Evolutionary conservation across 306 rosid genomes (phyloP), one percentile per base, ranked within the genome.

Genomic region (Dicorynia guianensis): DNA sequence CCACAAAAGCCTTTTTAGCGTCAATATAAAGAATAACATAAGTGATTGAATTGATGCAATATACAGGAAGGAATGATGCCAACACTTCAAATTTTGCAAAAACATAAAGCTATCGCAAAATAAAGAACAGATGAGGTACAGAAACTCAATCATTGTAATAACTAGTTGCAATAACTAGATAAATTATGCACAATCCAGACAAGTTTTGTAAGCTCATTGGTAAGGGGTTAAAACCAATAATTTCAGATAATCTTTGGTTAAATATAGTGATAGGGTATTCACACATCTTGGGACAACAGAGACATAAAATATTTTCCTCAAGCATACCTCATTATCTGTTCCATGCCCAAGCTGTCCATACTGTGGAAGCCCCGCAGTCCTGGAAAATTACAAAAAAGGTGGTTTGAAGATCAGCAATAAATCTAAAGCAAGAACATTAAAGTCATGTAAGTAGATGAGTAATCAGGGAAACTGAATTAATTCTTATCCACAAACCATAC

Each of bases 281-380:
- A 43, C 62, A 40, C 30, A 47, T 70, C 64, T 78, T 54, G 62
- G 61, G 59, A 50, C 59, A 57, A 63, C 39, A 10, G 78, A 67
- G 42, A 76, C n/a, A 12, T n/a, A 43, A 43, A 33, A 12, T 36
- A 46, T 40, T 70, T 39, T 78, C 74, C 74, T 39, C 36, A 34
- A 55, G 46, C 80, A 76, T 85, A 95, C 98, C 96, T 95, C 99
- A 44, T 92, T 95, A 83, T 95, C 99, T 7, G 98, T 92, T 74
- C 99, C 99, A 82, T 95, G 99, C 36, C 99, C 99, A 71, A 95
- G 97, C 76, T 96, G 99, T 40, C 99, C 99, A 43, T 85, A 95
- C 74, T 92, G 97, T 69, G 98, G 98, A 75, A 92, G 96, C 47
- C 97, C 99, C 0, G 98, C 97, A 82, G 99, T 92, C 76, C 97